Evolutionary conservation across 371 early-diverging fungal species (phyloP).

Genomic region (Umbelopsis sp.): DNA sequence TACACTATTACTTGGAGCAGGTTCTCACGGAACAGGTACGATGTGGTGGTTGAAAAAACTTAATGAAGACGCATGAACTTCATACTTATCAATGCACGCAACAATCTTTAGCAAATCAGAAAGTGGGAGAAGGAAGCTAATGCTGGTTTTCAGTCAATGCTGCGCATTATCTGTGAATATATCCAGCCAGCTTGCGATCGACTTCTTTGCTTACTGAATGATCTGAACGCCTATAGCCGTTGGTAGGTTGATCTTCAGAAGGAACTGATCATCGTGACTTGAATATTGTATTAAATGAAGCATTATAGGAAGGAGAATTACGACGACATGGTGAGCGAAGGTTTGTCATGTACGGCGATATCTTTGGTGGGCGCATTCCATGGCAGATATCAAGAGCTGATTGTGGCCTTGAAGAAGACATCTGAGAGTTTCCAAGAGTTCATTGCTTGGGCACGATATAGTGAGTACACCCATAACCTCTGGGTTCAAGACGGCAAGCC

Average conservation of each 20-base stretch:
- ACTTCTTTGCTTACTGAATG: constrained; percentile 23
- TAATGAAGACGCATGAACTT: background rate
- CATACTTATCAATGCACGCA: background rate
- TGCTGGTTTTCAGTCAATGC: constrained; percentile 23
- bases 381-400: background rate
- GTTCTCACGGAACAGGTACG: constrained; percentile 29
- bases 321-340: background rate
- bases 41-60: background rate
- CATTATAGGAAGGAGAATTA: background rate
- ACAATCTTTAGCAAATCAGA: constrained; percentile 22
- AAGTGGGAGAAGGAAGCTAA: constrained; percentile 31
- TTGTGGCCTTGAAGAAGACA: background rate
- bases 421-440: constrained; percentile 25
- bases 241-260: constrained; percentile 19
- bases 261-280: background rate
- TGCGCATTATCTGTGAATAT: constrained; percentile 27
- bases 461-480: background rate
- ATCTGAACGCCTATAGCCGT: constrained; percentile 31
- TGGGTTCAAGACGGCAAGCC: too few relatives aligned
- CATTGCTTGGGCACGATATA: constrained; percentile 21
- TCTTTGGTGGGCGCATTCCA: constrained; percentile 7
- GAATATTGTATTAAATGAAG: background rate
- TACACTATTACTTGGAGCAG: constrained; percentile 26
- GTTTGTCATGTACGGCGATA: background rate
- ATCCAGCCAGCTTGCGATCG: constrained; percentile 28